A percentile compares a stretch with the other conserved stretches of the same genome.
These are phyloP conservation scores for Davidsoniella eucalypti DNA, from an alignment of 2,329 filamentous ascomycete species.

Conservation along the genomic window DNA sequence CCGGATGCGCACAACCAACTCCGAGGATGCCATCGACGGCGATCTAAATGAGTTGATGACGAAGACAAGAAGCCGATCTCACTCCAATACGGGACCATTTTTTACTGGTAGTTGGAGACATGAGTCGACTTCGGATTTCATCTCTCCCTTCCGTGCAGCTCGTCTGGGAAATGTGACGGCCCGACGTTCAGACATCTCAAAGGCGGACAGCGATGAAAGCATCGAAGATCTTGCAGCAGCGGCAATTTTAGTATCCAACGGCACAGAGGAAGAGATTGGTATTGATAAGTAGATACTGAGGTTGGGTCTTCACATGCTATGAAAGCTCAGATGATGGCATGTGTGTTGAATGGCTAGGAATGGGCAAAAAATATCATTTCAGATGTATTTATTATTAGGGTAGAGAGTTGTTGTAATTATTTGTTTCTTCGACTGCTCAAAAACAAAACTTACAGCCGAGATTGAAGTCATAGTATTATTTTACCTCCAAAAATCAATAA, in stretches of 20 bases:
- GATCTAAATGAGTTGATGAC: not conserved
- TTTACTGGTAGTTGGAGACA: constrained; percentile 12
- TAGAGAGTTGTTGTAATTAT: not conserved
- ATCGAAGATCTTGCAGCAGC: constrained; percentile 6
- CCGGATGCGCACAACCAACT: constrained; percentile 1
- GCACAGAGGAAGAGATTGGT: not conserved
- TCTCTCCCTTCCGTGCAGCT: constrained; percentile 11
- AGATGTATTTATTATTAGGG: not conserved
- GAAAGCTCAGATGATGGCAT: not conserved
- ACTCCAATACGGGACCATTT: constrained; percentile 9
- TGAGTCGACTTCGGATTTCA: constrained; percentile 4
- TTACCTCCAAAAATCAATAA: too few relatives aligned
- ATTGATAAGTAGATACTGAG: too few relatives aligned
- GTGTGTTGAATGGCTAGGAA: too few relatives aligned
- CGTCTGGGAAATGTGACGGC: constrained; percentile 2
- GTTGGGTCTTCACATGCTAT: too few relatives aligned
- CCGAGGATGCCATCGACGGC: not conserved
- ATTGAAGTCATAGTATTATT: too few relatives aligned
- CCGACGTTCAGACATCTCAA: constrained; percentile 1
- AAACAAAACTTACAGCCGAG: too few relatives aligned
- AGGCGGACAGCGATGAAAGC: constrained; percentile 7
- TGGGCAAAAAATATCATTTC: not conserved
- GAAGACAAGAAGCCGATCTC: constrained; percentile 5
- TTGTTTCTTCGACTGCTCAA: too few relatives aligned
- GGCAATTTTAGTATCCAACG: constrained; percentile 5